Evolutionary conservation across 108 stramenopile species (phyloP).

Genomic region (Cyclotella cryptica): DNA sequence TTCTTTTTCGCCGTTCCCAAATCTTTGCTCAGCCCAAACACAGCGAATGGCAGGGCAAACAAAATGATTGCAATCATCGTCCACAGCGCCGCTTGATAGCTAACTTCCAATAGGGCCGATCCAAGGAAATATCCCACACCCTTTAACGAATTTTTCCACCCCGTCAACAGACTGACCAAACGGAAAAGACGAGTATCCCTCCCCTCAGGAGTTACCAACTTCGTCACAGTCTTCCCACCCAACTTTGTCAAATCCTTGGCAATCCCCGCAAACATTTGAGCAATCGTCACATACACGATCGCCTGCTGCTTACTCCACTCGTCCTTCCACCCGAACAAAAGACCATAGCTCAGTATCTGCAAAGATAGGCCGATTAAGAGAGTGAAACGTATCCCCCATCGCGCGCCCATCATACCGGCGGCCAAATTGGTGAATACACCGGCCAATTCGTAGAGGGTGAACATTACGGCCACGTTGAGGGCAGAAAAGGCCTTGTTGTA

Average conservation of each 20-base stretch:
- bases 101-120: slow-evolving; percentile 76
- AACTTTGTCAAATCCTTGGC: slow-evolving; percentile 96
- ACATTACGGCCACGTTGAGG: slow-evolving; percentile 93
- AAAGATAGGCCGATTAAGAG: slow-evolving; percentile 75
- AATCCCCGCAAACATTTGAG: slow-evolving; percentile 94
- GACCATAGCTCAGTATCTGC: slow-evolving; percentile 76
- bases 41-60: slow-evolving; percentile 88
- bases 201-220: slow-evolving; percentile 93
- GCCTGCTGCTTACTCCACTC: slow-evolving; percentile 71
- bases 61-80: slow-evolving; percentile 88
- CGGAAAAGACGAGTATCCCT: slow-evolving; percentile 87
- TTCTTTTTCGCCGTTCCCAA: slow-evolving; percentile 87
- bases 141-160: slow-evolving; percentile 96
- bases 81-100: slow-evolving; percentile 79
- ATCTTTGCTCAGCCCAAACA: slow-evolving; percentile 77
- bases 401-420: slow-evolving; percentile 87
- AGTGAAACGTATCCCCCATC: slow-evolving; percentile 90
- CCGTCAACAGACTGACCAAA: slow-evolving; percentile 89
- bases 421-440: slow-evolving; percentile 95
- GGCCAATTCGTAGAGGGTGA: slow-evolving; percentile 93
- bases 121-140: slow-evolving; percentile 93
- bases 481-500: slow-evolving; percentile 93
- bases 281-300: slow-evolving; percentile 89
- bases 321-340: slow-evolving; percentile 86
- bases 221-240: slow-evolving; percentile 94